Conservation (phyloP, 1,284 basidiomycete genomes). For the Trichosporon inkin region DNA sequence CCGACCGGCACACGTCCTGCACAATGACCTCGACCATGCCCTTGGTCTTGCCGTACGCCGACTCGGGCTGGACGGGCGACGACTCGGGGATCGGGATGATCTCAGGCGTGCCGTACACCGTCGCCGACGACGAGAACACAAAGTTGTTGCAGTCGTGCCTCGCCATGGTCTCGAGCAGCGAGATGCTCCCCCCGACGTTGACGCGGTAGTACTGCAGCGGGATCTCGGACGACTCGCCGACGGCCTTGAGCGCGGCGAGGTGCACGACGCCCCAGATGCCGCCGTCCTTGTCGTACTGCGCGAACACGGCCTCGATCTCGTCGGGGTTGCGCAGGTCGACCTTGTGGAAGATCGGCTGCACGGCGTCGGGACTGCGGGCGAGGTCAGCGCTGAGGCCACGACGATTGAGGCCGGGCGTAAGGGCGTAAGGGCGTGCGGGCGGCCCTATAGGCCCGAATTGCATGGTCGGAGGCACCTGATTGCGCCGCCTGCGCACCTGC, state of each 20-base stretch:
- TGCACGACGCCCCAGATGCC: conserved; percentile 98
- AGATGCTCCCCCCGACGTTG: conserved; percentile 81
- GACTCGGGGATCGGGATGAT: conserved; percentile 91
- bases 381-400: neutral
- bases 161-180: conserved; percentile 72
- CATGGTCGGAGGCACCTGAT: neutral
- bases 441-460: neutral
- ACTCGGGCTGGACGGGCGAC: conserved; percentile 81
- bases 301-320: conserved; percentile 71
- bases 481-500: conserved; percentile 32
- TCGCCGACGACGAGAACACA: conserved; percentile 97
- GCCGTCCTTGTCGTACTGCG: conserved; percentile 71
- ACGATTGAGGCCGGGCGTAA: too few relatives aligned
- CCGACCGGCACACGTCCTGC: conserved; percentile 78
- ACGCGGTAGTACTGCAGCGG: conserved; percentile 89
- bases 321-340: conserved; percentile 69
- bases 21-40: conserved; percentile 89
- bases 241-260: conserved; percentile 95
- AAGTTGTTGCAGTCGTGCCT: conserved; percentile 55
- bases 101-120: conserved; percentile 95
- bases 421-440: too few relatives aligned
- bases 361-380: conserved; percentile 27
- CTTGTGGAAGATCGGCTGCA: conserved; percentile 49
- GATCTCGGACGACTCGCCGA: conserved; percentile 93
- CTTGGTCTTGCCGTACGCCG: conserved; percentile 93